Evolutionary conservation across 2,329 filamentous ascomycete species (phyloP).

Genomic region (Elsinoe ampelina): DNA sequence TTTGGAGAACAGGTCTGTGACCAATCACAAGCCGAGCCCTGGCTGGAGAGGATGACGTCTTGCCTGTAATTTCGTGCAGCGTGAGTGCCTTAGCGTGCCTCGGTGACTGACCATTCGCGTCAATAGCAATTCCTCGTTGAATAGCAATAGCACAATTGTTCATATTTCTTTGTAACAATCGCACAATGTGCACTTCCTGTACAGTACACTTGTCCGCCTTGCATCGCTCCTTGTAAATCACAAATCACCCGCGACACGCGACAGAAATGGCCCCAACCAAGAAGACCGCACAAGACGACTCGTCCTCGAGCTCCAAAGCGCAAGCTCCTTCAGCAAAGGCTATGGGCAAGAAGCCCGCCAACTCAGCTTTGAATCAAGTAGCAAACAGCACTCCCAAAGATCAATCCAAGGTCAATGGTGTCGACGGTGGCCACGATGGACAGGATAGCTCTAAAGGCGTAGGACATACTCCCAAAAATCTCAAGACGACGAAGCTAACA

Average conservation of each 20-base stretch:
- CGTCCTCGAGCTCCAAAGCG: constrained; percentile 9
- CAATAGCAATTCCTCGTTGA: not conserved
- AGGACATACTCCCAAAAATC: not conserved
- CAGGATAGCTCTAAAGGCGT: constrained; percentile 3
- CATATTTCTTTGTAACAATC: not conserved
- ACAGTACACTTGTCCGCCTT: not conserved
- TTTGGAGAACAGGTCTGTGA: too few species aligned
- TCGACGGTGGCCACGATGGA: not conserved
- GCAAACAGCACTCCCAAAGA: not conserved
- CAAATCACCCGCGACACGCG: not conserved
- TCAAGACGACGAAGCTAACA: not conserved
- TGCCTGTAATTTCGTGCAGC: not conserved
- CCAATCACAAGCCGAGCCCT: too few species aligned
- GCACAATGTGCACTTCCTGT: not conserved
- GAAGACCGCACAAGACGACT: constrained; percentile 12
- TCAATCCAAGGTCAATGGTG: not conserved
- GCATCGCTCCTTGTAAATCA: not conserved
- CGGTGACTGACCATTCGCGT: not conserved
- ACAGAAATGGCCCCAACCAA: constrained; percentile 6
- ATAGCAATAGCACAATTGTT: not conserved
- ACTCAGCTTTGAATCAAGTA: not conserved
- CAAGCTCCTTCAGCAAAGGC: constrained; percentile 6
- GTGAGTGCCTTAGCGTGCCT: not conserved
- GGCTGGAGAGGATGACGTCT: not conserved
- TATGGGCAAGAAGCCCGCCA: constrained; percentile 6